Percentiles rank a stretch among this genome's conserved stretches.
Evolutionary conservation across 495 filamentous ascomycete genomes (phyloP).

Genomic region (Neurospora sp.): DNA sequence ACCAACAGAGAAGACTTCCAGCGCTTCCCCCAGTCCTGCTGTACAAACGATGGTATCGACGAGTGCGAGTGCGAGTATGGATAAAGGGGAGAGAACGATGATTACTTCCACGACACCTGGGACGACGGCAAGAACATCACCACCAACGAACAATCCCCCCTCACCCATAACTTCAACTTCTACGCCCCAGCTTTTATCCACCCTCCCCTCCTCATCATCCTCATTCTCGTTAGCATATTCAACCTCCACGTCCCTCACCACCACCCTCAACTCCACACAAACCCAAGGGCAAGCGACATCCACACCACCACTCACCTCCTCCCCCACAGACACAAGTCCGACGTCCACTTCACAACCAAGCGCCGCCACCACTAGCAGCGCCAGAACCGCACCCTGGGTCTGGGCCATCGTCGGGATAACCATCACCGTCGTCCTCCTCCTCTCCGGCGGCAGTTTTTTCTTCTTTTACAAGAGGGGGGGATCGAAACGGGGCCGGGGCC

Average conservation of each 20-base stretch:
- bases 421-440: background rate
- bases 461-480: background rate
- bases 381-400: background rate
- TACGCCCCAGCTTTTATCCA: rapidly evolving
- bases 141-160: background rate
- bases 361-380: no score
- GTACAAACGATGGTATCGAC: background rate
- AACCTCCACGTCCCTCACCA: background rate
- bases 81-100: background rate
- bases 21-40: background rate
- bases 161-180: background rate
- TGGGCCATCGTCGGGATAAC: background rate
- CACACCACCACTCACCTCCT: no score
- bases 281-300: no score
- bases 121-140: background rate
- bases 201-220: background rate
- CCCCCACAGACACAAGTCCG: no score
- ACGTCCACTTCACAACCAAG: no score
- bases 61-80: background rate
- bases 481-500: background rate
- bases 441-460: background rate
- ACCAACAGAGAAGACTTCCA: background rate
- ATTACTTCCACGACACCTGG: background rate
- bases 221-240: background rate
- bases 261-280: no score